A percentile compares a stretch with the other conserved stretches of the same genome.
Conservation (phyloP, 371 early-diverging fungal species). For the Entomophthora muscae region DNA sequence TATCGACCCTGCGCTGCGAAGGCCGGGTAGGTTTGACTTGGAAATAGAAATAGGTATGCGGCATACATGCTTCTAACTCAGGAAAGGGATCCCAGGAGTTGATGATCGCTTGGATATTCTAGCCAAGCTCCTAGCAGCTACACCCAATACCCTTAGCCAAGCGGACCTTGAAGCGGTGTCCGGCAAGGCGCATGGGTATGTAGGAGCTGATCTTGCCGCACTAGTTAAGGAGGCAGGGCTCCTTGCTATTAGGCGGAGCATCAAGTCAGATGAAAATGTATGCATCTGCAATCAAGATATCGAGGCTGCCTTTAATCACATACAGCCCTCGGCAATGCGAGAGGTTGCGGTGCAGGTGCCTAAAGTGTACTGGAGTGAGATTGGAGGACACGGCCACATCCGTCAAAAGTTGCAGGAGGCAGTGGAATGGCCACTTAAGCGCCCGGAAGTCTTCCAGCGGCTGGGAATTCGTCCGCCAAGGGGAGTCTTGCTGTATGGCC, state of each 20-base stretch:
- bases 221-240: conserved; percentile 79
- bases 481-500: conserved; percentile 93
- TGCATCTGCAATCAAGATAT: conserved; percentile 23
- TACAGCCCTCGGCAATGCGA: conserved; percentile 92
- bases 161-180: conserved; percentile 42
- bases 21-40: conserved; percentile 96
- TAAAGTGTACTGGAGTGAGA: conserved; percentile 87
- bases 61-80: too few relatives aligned
- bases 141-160: conserved; percentile 44
- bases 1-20: conserved; percentile 87
- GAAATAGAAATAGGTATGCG: conserved; percentile 81
- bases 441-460: conserved; percentile 72
- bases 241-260: conserved; percentile 46
- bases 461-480: conserved; percentile 89
- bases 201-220: conserved; percentile 93
- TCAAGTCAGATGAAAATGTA: conserved; percentile 14
- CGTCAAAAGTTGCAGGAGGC: conserved; percentile 93
- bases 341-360: conserved; percentile 84
- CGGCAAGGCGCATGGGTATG: conserved; percentile 73
- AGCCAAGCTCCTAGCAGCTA: conserved; percentile 35
- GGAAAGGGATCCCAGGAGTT: conserved; percentile 63
- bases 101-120: conserved; percentile 61
- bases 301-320: conserved; percentile 32
- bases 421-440: conserved; percentile 95
- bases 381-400: conserved; percentile 91